Evolutionary conservation across 257 asterid genomes (phyloP).

Genomic region (Hygrophila difformis): DNA sequence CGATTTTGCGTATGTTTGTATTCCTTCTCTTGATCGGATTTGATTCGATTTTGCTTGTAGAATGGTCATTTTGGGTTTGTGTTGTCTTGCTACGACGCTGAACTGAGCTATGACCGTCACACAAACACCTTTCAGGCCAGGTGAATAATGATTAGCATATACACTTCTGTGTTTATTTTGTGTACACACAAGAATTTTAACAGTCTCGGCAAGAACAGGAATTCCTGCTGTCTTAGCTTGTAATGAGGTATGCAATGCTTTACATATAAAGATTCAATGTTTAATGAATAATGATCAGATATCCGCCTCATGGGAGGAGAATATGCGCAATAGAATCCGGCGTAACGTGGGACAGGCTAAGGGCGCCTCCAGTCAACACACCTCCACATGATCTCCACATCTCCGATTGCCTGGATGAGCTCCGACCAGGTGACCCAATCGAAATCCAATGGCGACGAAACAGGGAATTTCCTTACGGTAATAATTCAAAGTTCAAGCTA

Average conservation of each 20-base stretch:
- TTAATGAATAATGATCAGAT: slow-evolving; percentile 23
- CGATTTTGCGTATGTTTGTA: background rate
- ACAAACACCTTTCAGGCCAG: slow-evolving; percentile 58
- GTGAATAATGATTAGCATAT: slow-evolving; percentile 22
- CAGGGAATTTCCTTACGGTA: slow-evolving; percentile 85
- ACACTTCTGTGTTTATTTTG: too few relatives aligned
- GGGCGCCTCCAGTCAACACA: slow-evolving; percentile 59
- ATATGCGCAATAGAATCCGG: slow-evolving; percentile 57
- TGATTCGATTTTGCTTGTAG: slow-evolving; percentile 18
- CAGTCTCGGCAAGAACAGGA: too few relatives aligned
- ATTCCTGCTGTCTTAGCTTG: background rate
- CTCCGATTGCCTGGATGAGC: slow-evolving; percentile 62
- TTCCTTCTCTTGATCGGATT: background rate
- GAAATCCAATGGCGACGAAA: slow-evolving; percentile 94
- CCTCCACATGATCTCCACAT: slow-evolving; percentile 56
- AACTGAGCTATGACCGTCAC: slow-evolving; percentile 44
- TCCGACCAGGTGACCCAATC: slow-evolving; percentile 69
- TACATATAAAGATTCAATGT: background rate
- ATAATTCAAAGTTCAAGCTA: too few relatives aligned
- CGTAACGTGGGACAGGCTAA: slow-evolving; percentile 72
- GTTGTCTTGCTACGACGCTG: slow-evolving; percentile 71
- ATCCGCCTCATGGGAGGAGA: slow-evolving; percentile 78
- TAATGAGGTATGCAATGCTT: background rate
- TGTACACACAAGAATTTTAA: too few relatives aligned
- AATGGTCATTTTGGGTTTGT: slow-evolving; percentile 70